Evolutionary conservation across 306 rosid species (phyloP), one percentile per base, ranked within the genome.

Genomic region (Hippophae tibetana): DNA sequence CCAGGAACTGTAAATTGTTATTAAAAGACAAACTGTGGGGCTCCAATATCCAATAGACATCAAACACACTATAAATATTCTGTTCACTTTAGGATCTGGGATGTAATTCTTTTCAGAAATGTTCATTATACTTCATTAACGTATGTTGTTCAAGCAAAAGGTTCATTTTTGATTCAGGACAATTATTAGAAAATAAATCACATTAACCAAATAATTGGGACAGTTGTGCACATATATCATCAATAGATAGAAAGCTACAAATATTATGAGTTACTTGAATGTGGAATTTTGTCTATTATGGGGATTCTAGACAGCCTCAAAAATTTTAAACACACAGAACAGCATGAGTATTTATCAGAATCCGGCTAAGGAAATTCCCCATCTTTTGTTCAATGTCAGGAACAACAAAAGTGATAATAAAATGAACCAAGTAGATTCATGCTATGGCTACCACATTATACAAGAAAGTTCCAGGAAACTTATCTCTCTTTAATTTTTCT

Each of bases 391-490:
- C 5, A 57, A 45, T 62, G 57, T 25, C 26, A 38, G n/a, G 31
- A 40, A 8, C n/a, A 42, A 23, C 52, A 11, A 44, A 43, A 56
- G 13, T 38, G 43, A 13, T n/a, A 47, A 23, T 23, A 41, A 10
- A 5, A 23, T 10, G 5, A 50, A 31, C 52, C 43, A 14, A 26
- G 9, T 69, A 57, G 25, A 38, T 11, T 10, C 26, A 45, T 38
- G 60, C n/a, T 41, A 42, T 42, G 44, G 18, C 18, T 18, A 18
- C 18, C 26, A 27, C 46, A 43, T 47, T 38, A 43, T 56, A 9
- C 8, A 40, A 73, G 26, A 27, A 54, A 48, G 47, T 55, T 43
- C 31, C 47, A 13, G 57, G 42, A 51, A 56, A 46, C 9, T 57
- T 26, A 50, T 5, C 9, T 25, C 13, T 23, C 10, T 13, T 23